phyloP scores from a whole-genome alignment of 371 early-diverging fungal species.

The Apophysomyces variabilis region DNA sequence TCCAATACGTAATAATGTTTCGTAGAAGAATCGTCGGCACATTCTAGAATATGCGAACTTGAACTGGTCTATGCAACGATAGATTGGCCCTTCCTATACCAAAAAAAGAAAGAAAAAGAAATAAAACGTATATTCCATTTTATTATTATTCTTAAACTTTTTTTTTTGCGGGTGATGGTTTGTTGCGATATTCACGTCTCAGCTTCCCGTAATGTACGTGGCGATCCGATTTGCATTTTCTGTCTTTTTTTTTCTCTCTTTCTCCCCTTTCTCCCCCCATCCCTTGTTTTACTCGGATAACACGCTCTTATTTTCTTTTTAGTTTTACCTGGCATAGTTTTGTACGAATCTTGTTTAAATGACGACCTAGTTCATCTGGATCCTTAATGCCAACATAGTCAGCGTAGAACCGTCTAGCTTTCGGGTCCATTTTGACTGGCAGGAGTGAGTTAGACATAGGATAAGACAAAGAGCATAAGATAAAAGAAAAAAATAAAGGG shows the following conservation, averaged over 20 bases:
- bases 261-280: too few relatives aligned
- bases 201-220: neutral
- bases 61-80: slow-evolving; percentile 42
- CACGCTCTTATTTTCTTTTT: neutral
- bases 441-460: neutral
- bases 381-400: slow-evolving; percentile 34
- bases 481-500: too few relatives aligned
- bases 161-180: neutral
- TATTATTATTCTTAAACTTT: too few relatives aligned
- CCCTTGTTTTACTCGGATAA: too few relatives aligned
- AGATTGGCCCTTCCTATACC: slow-evolving; percentile 29
- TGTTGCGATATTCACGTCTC: neutral
- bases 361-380: slow-evolving; percentile 19
- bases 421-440: neutral
- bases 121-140: too few relatives aligned
- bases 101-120: neutral
- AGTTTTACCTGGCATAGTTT: slow-evolving; percentile 28
- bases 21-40: slow-evolving; percentile 43
- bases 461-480: neutral
- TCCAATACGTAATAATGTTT: slow-evolving; percentile 26
- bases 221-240: too few relatives aligned
- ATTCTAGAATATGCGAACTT: slow-evolving; percentile 44
- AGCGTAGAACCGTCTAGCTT: slow-evolving; percentile 20
- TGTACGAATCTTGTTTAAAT: slow-evolving; percentile 23
- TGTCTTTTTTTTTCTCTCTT: too few relatives aligned